phyloP scores from a whole-genome alignment of 1,139 yeast species.

The Debaryomyces subglobosus region DNA sequence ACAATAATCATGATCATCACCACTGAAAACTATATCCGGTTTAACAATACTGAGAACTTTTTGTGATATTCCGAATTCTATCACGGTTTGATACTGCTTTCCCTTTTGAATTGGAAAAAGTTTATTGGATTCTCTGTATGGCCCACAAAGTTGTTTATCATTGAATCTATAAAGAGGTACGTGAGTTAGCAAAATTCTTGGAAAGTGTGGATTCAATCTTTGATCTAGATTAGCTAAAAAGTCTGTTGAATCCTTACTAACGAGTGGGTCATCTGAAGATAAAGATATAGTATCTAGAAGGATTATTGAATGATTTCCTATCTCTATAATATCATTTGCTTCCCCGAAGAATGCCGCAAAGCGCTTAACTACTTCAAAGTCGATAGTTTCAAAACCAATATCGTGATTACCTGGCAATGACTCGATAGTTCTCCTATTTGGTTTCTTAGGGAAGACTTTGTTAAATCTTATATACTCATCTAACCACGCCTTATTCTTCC shows the following conservation, averaged over 20 bases:
- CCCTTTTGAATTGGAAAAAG: constrained; percentile 74
- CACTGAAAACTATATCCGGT: constrained; percentile 78
- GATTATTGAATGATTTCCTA: constrained; percentile 79
- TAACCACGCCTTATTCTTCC: constrained; percentile 66
- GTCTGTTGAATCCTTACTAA: constrained; percentile 25
- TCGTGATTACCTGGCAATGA: constrained; percentile 94
- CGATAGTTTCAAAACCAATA: constrained; percentile 81
- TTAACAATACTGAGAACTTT: constrained; percentile 55
- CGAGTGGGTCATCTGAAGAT: constrained; percentile 43
- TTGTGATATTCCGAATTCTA: constrained; percentile 58
- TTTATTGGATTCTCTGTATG: constrained; percentile 49
- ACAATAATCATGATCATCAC: constrained; percentile 97
- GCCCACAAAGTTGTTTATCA: constrained; percentile 43
- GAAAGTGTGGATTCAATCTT: constrained; percentile 39
- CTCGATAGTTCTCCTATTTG: constrained; percentile 52
- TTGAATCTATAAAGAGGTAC: constrained; percentile 52
- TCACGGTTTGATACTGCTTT: constrained; percentile 55
- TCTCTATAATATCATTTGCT: constrained; percentile 52
- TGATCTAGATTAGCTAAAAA: constrained; percentile 29
- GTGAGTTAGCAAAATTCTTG: constrained; percentile 66
- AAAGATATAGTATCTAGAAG: constrained; percentile 81
- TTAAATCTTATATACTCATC: constrained; percentile 73
- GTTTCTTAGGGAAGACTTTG: constrained; percentile 56
- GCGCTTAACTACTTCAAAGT: constrained; percentile 56
- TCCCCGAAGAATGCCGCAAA: constrained; percentile 77